A percentile compares a stretch with the other conserved stretches of the same genome.
Conservation (phyloP, 2,329 filamentous ascomycete species). For the Cercospora berteroae region DNA sequence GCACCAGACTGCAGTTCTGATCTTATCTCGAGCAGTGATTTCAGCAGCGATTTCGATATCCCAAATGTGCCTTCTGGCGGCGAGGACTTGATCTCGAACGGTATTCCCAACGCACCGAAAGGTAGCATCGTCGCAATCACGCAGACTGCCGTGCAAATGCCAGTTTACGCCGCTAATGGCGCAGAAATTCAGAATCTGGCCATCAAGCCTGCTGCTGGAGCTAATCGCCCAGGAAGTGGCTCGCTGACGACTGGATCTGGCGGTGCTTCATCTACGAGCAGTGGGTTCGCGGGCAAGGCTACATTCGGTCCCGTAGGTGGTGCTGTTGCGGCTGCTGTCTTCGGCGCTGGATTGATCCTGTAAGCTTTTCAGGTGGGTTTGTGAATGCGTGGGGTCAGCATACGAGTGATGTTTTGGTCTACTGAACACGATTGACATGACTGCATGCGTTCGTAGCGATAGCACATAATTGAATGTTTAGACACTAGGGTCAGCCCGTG, state of each 20-base stretch:
- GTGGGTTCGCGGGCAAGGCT: conserved; percentile 18
- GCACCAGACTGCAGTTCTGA: conserved; percentile 63
- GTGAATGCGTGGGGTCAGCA: not conserved
- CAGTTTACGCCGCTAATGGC: conserved; percentile 58
- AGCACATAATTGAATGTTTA: not conserved
- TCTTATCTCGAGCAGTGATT: conserved; percentile 66
- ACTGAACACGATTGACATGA: not conserved
- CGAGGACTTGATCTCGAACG: conserved; percentile 70
- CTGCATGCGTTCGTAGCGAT: not conserved
- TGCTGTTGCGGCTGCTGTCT: conserved; percentile 27
- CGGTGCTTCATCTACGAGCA: conserved; percentile 20
- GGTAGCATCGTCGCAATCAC: conserved; percentile 59
- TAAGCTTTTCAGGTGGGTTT: conserved; percentile 7
- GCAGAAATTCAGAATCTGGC: conserved; percentile 61
- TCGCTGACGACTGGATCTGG: conserved; percentile 28
- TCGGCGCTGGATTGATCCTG: conserved; percentile 31
- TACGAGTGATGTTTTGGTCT: not conserved
- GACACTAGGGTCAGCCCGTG: not conserved
- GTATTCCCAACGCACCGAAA: conserved; percentile 62
- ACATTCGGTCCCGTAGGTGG: conserved; percentile 15
- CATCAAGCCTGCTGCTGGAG: conserved; percentile 55
- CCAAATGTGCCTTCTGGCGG: conserved; percentile 67
- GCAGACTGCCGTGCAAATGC: conserved; percentile 55
- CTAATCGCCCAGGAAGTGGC: conserved; percentile 55
- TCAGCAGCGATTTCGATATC: conserved; percentile 77